Conservation (phyloP, 164 flowering plant species). For the Berberis thunbergii region DNA sequence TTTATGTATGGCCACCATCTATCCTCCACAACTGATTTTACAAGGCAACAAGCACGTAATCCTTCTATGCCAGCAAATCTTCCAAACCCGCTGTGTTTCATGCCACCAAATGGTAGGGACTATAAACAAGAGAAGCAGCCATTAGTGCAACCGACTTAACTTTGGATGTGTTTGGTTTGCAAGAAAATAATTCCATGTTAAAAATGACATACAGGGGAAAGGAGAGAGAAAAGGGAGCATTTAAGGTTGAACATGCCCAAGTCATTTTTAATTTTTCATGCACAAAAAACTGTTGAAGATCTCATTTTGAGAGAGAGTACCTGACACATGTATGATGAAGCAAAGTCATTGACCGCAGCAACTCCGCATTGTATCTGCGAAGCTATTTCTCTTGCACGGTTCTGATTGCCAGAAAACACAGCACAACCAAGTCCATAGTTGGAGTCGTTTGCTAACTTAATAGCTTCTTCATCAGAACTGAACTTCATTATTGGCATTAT, state of each 20-base stretch:
- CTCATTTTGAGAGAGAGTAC: conserved; percentile 21
- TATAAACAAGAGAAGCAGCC: conserved; percentile 20
- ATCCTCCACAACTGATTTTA: conserved; percentile 92
- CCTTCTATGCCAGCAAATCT: conserved; percentile 97
- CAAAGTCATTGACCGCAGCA: conserved; percentile 95
- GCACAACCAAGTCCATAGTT: conserved; percentile 95
- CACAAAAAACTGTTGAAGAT: background rate
- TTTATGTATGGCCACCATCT: conserved; percentile 91
- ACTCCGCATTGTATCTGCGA: conserved; percentile 81
- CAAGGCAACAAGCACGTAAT: conserved; percentile 88
- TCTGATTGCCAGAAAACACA: conserved; percentile 85
- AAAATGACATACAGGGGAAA: background rate
- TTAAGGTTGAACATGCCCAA: background rate
- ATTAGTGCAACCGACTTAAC: conserved; percentile 1
- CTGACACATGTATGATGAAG: conserved; percentile 95
- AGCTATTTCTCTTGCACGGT: conserved; percentile 66
- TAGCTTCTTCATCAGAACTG: conserved; percentile 77
- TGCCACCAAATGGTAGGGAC: conserved; percentile 98
- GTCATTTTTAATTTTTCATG: background rate
- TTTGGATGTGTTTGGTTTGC: too few relatives aligned
- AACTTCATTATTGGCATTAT: conserved; percentile 96
- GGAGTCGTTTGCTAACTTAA: conserved; percentile 79
- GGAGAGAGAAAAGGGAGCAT: too few relatives aligned
- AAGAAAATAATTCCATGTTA: too few relatives aligned
- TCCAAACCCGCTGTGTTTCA: conserved; percentile 93